These are phyloP conservation scores for Phytophthora podocarpi DNA, from an alignment of 352 stramenopile species.

Conservation along the genomic window DNA sequence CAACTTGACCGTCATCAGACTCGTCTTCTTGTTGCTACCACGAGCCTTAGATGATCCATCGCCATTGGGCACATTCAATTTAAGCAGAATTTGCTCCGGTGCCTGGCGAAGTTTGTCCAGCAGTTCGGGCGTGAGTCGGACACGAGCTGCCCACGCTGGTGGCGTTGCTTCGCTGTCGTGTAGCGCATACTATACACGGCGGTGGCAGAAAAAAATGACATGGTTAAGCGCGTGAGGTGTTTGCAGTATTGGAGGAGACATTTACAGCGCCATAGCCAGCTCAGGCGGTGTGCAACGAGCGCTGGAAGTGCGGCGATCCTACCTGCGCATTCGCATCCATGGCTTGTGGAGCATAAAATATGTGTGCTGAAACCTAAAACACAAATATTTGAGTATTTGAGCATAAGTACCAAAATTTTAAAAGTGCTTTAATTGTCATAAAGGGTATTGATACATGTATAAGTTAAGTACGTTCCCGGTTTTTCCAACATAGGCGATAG, in stretches of 20 bases:
- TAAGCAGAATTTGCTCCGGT: conserved; percentile 32
- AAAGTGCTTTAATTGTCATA: background rate
- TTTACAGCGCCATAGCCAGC: background rate
- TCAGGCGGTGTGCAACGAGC: background rate
- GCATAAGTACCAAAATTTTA: background rate
- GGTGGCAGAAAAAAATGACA: background rate
- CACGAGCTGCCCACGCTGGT: conserved; percentile 64
- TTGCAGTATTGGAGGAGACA: background rate
- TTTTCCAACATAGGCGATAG: too few species aligned
- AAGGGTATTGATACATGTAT: background rate
- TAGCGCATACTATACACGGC: conserved; percentile 64
- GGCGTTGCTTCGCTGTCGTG: conserved; percentile 50
- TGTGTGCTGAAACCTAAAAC: conserved; percentile 5
- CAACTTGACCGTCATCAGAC: conserved; percentile 52
- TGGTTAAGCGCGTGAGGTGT: background rate
- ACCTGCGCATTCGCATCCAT: conserved; percentile 34
- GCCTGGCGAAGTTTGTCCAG: conserved; percentile 57
- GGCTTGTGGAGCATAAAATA: background rate
- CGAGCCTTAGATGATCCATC: conserved; percentile 16
- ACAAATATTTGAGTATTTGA: conserved; percentile 3
- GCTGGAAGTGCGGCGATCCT: background rate
- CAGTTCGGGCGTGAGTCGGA: conserved; percentile 80
- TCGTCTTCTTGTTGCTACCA: conserved; percentile 46
- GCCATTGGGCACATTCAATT: conserved; percentile 19
- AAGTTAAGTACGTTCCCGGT: too few species aligned